A percentile compares a stretch with the other conserved stretches of the same genome.
These are phyloP conservation scores for Russula sp. DNA, from an alignment of 768 basidiomycete genomes.

Conservation along the genomic window DNA sequence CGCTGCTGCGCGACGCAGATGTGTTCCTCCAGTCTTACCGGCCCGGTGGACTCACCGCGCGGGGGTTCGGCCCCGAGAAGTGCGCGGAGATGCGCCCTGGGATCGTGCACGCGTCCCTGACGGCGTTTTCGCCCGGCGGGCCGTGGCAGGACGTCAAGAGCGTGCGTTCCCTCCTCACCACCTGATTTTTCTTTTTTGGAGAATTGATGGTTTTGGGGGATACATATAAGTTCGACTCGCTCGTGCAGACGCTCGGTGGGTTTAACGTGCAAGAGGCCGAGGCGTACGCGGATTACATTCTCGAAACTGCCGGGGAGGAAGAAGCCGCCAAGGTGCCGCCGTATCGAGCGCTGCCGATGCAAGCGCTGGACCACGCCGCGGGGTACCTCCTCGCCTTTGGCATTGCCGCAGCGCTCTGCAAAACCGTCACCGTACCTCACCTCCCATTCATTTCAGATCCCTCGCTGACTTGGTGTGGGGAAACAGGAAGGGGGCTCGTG, in stretches of 20 bases:
- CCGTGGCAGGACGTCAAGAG: slow-evolving; percentile 49
- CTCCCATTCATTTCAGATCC: background rate
- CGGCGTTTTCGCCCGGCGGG: slow-evolving; percentile 52
- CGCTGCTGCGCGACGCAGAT: slow-evolving; percentile 38
- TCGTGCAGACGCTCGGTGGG: slow-evolving; percentile 55
- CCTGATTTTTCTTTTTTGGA: background rate
- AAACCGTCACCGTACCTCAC: slow-evolving; percentile 38
- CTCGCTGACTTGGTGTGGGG: background rate
- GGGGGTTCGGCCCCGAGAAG: slow-evolving; percentile 41
- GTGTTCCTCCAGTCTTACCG: slow-evolving; percentile 59
- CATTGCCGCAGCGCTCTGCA: slow-evolving; percentile 47
- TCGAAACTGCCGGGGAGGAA: slow-evolving; percentile 12
- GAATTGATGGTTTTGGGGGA: background rate
- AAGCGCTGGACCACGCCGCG: slow-evolving; percentile 52
- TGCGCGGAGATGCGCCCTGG: slow-evolving; percentile 36
- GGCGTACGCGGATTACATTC: slow-evolving; percentile 33
- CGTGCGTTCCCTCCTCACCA: slow-evolving; percentile 26
- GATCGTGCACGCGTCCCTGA: slow-evolving; percentile 47
- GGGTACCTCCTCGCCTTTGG: slow-evolving; percentile 55
- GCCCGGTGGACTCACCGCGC: slow-evolving; percentile 40
- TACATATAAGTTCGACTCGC: slow-evolving; percentile 47
- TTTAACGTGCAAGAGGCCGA: slow-evolving; percentile 52
- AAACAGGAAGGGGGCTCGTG: slow-evolving; percentile 52
- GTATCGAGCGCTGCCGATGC: slow-evolving; percentile 42
- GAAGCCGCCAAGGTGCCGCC: slow-evolving; percentile 22